Conservation (phyloP, 208 protist species). For the Entamoeba moshkovskii region DNA sequence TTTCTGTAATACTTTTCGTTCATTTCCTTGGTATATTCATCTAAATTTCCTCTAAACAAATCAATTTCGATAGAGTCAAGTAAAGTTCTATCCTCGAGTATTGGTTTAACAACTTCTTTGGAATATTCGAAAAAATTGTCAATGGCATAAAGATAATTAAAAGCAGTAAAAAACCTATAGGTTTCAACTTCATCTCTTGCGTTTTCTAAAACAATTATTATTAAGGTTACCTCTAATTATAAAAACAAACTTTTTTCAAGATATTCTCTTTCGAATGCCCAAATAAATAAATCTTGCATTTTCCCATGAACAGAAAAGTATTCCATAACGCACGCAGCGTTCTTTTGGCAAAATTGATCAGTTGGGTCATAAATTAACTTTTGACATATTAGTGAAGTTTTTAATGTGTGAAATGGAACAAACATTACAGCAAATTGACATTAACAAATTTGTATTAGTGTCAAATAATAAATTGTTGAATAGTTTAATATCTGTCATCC, state of each 20-base stretch:
- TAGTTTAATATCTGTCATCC: not conserved
- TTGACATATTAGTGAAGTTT: not conserved
- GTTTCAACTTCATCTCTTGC: not conserved
- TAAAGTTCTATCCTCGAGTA: not conserved
- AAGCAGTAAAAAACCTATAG: not conserved
- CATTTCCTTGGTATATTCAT: not conserved
- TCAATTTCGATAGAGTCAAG: not conserved
- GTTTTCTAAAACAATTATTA: not conserved
- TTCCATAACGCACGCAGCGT: not conserved
- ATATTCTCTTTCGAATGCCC: not conserved
- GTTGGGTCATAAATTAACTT: not conserved
- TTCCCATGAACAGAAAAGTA: not conserved
- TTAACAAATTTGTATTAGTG: not conserved
- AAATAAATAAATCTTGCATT: not conserved
- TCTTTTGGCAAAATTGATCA: not conserved
- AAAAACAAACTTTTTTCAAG: not conserved
- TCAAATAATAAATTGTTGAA: not conserved
- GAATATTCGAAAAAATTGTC: not conserved
- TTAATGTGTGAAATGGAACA: not conserved
- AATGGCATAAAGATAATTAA: not conserved
- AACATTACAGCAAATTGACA: constrained; percentile 3
- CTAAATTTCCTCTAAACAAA: not conserved
- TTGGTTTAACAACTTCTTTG: not conserved
- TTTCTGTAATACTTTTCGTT: not conserved
- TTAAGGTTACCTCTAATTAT: not conserved